Conservation (phyloP, 1,139 yeast species). For the Lizanozyma gosingica region DNA sequence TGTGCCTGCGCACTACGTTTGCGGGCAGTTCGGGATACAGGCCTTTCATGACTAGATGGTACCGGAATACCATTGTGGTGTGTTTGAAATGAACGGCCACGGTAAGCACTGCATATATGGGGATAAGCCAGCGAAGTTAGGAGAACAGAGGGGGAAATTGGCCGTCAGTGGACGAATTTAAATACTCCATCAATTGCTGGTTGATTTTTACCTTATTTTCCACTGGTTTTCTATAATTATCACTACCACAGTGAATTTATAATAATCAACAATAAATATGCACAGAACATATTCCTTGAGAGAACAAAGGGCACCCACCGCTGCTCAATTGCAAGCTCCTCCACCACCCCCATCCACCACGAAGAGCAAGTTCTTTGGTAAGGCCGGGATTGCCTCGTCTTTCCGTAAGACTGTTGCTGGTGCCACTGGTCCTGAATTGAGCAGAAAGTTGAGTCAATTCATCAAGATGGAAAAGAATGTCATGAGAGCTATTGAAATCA, state of each 20-base stretch:
- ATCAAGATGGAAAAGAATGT: conserved; percentile 96
- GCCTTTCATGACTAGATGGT: too few relatives aligned
- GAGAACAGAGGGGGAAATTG: neutral
- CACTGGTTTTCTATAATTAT: too few relatives aligned
- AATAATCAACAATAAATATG: too few relatives aligned
- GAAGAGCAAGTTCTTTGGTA: conserved; percentile 84
- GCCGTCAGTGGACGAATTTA: neutral
- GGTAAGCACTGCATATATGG: neutral
- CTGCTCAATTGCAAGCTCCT: conserved; percentile 86
- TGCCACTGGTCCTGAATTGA: conserved; percentile 87
- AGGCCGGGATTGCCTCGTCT: conserved; percentile 72
- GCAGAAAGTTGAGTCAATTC: conserved; percentile 81
- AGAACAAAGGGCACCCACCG: conserved; percentile 93
- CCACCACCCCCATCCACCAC: conserved; percentile 93
- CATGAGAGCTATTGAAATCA: conserved; percentile 87
- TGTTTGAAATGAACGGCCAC: neutral
- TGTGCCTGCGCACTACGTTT: too few relatives aligned
- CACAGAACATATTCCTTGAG: conserved; percentile 98
- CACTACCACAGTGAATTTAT: too few relatives aligned
- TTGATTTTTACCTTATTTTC: too few relatives aligned
- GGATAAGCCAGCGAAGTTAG: neutral
- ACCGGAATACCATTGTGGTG: neutral
- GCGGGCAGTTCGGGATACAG: too few relatives aligned
- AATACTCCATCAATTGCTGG: neutral
- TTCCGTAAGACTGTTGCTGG: conserved; percentile 90